Evolutionary conservation across 305 asterid genomes (phyloP).

Genomic region (Plantago coronopus): DNA sequence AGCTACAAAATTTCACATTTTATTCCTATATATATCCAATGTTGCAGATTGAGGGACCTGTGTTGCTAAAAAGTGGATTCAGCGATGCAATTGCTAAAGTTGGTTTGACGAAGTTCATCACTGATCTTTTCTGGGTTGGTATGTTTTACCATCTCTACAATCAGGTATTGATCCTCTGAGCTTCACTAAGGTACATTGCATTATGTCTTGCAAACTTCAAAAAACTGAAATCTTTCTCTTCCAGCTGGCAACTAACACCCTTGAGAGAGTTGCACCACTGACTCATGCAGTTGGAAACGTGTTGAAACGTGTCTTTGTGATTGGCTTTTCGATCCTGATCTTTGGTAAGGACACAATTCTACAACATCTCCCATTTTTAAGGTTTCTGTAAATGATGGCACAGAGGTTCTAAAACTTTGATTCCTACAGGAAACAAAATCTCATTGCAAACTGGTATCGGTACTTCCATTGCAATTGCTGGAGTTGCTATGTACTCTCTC

Average conservation of each 20-base stretch:
- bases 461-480: conserved; percentile 82
- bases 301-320: conserved; percentile 95
- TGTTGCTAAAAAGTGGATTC: conserved; percentile 62
- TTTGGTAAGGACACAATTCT: conserved; percentile 48
- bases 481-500: conserved; percentile 90
- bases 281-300: conserved; percentile 99
- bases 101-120: conserved; percentile 71
- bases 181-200: background rate
- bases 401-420: background rate
- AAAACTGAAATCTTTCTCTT: background rate
- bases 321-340: conserved; percentile 87
- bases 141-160: conserved; percentile 99
- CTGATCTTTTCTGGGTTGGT: conserved; percentile 98
- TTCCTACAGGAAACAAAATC: conserved; percentile 75
- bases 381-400: conserved; percentile 2
- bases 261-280: conserved; percentile 97
- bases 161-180: conserved; percentile 49
- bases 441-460: conserved; percentile 97
- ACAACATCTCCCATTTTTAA: background rate
- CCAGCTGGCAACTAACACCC: conserved; percentile 96
- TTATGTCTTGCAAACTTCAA: background rate
- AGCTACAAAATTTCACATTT: conserved; percentile 4
- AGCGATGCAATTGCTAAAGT: conserved; percentile 88
- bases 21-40: conserved; percentile 6
- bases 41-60: conserved; percentile 82